Evolutionary conservation across 1,284 basidiomycete species (phyloP).

Genomic region (Clitocybe nebularis): DNA sequence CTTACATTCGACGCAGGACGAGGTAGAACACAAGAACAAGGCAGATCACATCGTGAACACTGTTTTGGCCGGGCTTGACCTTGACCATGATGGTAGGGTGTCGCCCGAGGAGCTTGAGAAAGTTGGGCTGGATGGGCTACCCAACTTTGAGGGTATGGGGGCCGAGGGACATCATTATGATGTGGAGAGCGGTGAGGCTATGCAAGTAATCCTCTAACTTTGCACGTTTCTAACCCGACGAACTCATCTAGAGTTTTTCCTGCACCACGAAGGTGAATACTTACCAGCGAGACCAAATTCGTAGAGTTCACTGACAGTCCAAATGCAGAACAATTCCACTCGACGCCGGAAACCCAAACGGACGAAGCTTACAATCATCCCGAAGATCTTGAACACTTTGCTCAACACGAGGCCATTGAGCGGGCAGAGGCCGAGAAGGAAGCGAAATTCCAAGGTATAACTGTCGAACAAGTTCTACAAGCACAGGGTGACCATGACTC

Average conservation of each 20-base stretch:
- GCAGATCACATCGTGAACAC: slow-evolving; percentile 78
- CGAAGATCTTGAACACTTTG: slow-evolving; percentile 87
- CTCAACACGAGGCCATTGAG: slow-evolving; percentile 88
- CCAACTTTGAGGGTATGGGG: slow-evolving; percentile 86
- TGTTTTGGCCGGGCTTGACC: slow-evolving; percentile 77
- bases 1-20: slow-evolving; percentile 44
- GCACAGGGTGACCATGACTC: slow-evolving; percentile 42
- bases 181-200: slow-evolving; percentile 70
- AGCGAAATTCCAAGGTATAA: slow-evolving; percentile 78
- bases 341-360: slow-evolving; percentile 94
- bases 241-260: slow-evolving; percentile 73
- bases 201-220: neutral
- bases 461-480: slow-evolving; percentile 61
- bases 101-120: slow-evolving; percentile 77
- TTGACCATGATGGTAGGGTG: slow-evolving; percentile 75
- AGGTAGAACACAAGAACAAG: slow-evolving; percentile 80
- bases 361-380: slow-evolving; percentile 93
- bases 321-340: slow-evolving; percentile 84
- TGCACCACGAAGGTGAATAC: slow-evolving; percentile 83
- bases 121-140: slow-evolving; percentile 77
- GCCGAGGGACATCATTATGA: slow-evolving; percentile 93
- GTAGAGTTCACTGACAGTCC: slow-evolving; percentile 10
- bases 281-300: too few relatives aligned
- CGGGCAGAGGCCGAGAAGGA: slow-evolving; percentile 80
- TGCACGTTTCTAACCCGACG: too few relatives aligned